These are phyloP conservation scores for Naganishia sp. DNA, from an alignment of 1,284 basidiomycete genomes.

Conservation along the genomic window DNA sequence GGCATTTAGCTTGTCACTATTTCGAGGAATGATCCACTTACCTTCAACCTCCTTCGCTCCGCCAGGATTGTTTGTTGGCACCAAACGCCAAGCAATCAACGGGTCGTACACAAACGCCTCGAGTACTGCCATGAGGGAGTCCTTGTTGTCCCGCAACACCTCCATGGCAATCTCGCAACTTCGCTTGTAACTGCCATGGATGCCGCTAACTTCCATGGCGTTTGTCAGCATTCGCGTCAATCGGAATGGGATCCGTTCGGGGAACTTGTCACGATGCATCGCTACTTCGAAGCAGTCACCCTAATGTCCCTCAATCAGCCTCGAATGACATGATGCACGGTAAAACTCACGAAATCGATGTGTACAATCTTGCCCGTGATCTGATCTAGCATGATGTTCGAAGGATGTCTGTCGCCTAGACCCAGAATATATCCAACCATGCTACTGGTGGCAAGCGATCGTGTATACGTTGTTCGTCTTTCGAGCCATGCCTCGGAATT, in stretches of 20 bases:
- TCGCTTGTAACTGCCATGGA: constrained; percentile 94
- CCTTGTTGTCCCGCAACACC: constrained; percentile 94
- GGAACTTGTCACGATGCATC: constrained; percentile 97
- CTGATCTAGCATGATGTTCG: constrained; percentile 89
- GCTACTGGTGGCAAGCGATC: constrained; percentile 91
- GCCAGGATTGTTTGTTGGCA: constrained; percentile 51
- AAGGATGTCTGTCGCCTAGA: constrained; percentile 97
- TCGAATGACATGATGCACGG: neutral
- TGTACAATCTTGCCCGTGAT: constrained; percentile 93
- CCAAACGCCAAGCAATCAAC: constrained; percentile 61
- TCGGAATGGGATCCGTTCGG: constrained; percentile 97
- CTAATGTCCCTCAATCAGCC: constrained; percentile 33
- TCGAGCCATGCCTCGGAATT: constrained; percentile 99
- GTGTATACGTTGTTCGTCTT: constrained; percentile 92
- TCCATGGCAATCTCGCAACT: constrained; percentile 98
- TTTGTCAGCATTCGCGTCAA: constrained; percentile 98
- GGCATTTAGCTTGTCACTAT: neutral
- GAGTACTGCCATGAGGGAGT: constrained; percentile 94
- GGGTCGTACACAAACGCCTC: constrained; percentile 74
- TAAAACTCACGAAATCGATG: constrained; percentile 74
- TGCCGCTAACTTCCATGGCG: constrained; percentile 99
- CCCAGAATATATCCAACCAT: constrained; percentile 98
- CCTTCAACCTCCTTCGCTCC: constrained; percentile 39
- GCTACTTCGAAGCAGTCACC: constrained; percentile 94
- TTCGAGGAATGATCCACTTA: neutral